These are phyloP conservation scores for Zoysia japonica DNA, from an alignment of 176 grass and related monocot species.

Conservation along the genomic window DNA sequence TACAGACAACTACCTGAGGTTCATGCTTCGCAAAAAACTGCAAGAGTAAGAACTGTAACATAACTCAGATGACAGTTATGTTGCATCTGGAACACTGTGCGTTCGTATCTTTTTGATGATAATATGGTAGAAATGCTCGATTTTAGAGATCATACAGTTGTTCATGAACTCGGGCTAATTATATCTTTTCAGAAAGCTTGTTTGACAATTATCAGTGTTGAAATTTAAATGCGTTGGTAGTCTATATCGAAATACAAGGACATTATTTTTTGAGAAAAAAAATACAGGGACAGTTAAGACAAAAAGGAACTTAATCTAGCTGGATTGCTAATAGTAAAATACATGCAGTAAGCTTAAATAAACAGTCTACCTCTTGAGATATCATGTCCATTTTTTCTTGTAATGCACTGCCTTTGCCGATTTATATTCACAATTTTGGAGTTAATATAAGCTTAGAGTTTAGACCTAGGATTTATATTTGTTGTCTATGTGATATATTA, in stretches of 20 bases:
- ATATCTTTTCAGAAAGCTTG: slow-evolving; percentile 23
- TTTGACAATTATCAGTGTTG: slow-evolving; percentile 1
- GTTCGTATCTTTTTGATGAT: slow-evolving; percentile 10
- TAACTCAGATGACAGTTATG: slow-evolving; percentile 5
- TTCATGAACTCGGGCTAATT: background rate
- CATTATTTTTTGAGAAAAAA: no score
- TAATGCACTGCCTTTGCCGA: background rate
- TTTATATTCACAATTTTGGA: background rate
- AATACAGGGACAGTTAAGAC: background rate
- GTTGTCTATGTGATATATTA: background rate
- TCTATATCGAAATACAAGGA: background rate
- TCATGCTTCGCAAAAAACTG: slow-evolving; percentile 97
- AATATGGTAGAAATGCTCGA: slow-evolving; percentile 1
- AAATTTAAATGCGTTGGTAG: background rate
- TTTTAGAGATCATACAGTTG: background rate
- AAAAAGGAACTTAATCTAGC: background rate
- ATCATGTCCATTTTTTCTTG: slow-evolving; percentile 24
- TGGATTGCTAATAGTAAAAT: background rate
- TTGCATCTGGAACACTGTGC: slow-evolving; percentile 20
- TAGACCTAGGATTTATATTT: slow-evolving; percentile 12
- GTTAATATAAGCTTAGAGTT: background rate
- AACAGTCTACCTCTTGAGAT: background rate
- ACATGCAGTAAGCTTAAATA: background rate
- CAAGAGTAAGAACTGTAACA: slow-evolving; percentile 63
- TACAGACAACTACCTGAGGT: slow-evolving; percentile 94